Base-by-base conservation (phyloP, 2,329 filamentous ascomycete species). In the Fusarium protoensiforme region DNA sequence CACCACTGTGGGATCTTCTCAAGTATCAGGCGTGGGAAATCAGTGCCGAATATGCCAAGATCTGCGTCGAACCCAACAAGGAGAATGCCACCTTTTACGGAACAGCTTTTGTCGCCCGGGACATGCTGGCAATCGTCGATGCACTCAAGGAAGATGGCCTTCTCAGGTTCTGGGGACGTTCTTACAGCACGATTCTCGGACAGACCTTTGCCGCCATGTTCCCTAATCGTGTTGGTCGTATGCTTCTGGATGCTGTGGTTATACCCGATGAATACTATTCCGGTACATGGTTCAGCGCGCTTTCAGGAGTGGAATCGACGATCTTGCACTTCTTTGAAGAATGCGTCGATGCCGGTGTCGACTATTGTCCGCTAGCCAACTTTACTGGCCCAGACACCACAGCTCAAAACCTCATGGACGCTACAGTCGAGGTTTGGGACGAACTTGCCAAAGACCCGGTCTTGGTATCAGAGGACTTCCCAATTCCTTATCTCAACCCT, bases 111-210 rank as follows among this genome's bases (percentile, higher is more conserved):
- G 79, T 80, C 2, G 83, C 80, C 16, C 78, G 83, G 54, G 83
- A 84, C 68, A 78, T 84, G 75, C 79, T 84, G 65, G 61, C 74
- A 13, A 80, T 85, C 22, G 81, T 81, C 2, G 82, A 84, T 61
- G 79, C 79, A 6, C 78, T 83, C 3, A 78, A 71, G 7, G 79
- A 80, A 43, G 81, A 82, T 59, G 78, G 80, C 8, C 35, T 80
- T 61, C 61, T 83, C 11, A 68, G 79, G 48, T 83, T 79, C 67
- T 83, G 77, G 78, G 82, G 82, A 9, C 38, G 57, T 7, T 74
- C 72, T 2, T 74, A 75, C 27, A 66, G 75, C 5, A 75, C 69
- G 9, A 54, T 71, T n/a, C 31, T 77, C 5, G 73, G 71, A 11
- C 65, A 69, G 29, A 64, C 65, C 10, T 68, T 69, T 48, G 69